Evolutionary conservation across 768 basidiomycete species (phyloP), one percentile per base, ranked within the genome.

Genomic region (Suillus decipiens): DNA sequence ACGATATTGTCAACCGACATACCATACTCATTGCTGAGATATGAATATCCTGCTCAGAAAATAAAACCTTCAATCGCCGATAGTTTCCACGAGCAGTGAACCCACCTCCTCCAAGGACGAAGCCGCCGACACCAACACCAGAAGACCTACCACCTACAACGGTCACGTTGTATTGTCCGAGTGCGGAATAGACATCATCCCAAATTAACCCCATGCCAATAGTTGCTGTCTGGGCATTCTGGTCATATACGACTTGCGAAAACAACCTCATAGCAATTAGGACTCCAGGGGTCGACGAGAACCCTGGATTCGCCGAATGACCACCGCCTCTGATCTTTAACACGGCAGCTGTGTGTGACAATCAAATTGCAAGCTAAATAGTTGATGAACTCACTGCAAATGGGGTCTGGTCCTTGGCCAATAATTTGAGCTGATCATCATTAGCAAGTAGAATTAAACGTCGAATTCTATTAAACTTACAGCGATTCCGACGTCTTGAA

Each of bases 301-400:
- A 87, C 2, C 81, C 81, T 0, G 78, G 81, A 67, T 86, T 87
- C 3, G 78, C 67, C 0, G 82, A 63, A 70, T 89, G 87, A 0
- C 87, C 87, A 17, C 85, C 87, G n/a, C 86, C 82, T 71, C 86
- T 89, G 60, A 88, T 80, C 86, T 86, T 28, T 28, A 28, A 28
- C 28, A 28, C 3, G 3, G n/a, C 50, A 31, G 17, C 37, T 15
- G 34, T 2, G 33, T 34, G 59, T 65, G 55, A 69, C 60, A 37
- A 39, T 36, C 10, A 33, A 7, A 28, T n/a, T 19, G 12, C 54
- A 36, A 22, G 12, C 7, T 14, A 3, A n/a, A 41, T n/a, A 2
- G 7, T 1, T 9, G 11, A 41, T 45, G 24, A 15, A 63, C 70
- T 11, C 59, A 86, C 87, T 12, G 86, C 86, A 63, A 89, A 88